phyloP scores from a whole-genome alignment of 1,284 basidiomycete species.

The Tylopilus sp. region DNA sequence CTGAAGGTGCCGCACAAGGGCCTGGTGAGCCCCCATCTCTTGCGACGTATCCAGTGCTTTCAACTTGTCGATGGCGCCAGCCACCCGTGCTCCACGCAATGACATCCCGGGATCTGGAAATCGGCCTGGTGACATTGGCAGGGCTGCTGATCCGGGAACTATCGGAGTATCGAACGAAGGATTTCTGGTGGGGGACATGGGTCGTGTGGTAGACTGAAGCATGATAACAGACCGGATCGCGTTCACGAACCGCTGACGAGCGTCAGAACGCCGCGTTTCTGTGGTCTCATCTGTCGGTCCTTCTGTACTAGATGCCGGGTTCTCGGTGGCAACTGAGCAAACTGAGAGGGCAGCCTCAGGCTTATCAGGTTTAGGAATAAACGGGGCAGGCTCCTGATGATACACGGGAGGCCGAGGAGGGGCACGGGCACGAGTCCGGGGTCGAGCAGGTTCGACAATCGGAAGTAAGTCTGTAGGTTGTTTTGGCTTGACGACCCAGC shows the following conservation, averaged over 20 bases:
- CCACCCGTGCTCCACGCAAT: constrained; percentile 51
- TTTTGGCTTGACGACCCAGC: constrained; percentile 31
- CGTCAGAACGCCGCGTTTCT: constrained; percentile 27
- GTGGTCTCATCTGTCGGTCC: constrained; percentile 29
- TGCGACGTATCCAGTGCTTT: constrained; percentile 54
- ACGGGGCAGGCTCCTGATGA: constrained; percentile 23
- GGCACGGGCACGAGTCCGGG: constrained; percentile 17
- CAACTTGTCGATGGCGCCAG: constrained; percentile 55
- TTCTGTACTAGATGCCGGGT: constrained; percentile 29
- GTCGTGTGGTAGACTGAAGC: constrained; percentile 38
- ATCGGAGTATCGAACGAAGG: constrained; percentile 33
- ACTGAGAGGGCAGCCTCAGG: constrained; percentile 23
- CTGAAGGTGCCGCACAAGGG: constrained; percentile 39
- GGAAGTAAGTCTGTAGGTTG: constrained; percentile 25
- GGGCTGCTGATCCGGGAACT: constrained; percentile 24
- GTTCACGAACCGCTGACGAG: constrained; percentile 38
- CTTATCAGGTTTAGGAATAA: constrained; percentile 16
- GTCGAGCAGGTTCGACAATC: constrained; percentile 23
- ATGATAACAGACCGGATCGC: constrained; percentile 49
- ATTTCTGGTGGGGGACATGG: constrained; percentile 31
- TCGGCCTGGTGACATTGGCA: constrained; percentile 33
- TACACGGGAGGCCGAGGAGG: constrained; percentile 17
- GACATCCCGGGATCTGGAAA: constrained; percentile 39
- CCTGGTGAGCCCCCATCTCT: constrained; percentile 38
- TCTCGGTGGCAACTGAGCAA: constrained; percentile 27